These are phyloP conservation scores for Hygrophorus pudorinus DNA, from an alignment of 768 basidiomycete genomes.

Conservation along the genomic window DNA sequence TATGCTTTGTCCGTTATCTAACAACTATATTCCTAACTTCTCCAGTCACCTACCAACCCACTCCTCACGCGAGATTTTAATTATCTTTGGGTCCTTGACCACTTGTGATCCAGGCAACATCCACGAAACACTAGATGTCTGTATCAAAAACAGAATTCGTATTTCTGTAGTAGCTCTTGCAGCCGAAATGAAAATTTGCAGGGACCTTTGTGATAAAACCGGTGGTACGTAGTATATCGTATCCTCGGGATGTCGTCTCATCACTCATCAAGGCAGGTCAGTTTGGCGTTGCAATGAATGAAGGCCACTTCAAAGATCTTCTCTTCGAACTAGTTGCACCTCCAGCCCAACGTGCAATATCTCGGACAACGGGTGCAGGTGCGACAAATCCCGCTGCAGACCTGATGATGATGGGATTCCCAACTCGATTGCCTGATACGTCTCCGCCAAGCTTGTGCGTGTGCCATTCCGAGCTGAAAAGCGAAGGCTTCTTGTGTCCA, in stretches of 20 bases:
- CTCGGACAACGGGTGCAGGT: conserved; percentile 34
- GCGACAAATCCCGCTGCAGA: conserved; percentile 63
- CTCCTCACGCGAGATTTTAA: conserved; percentile 89
- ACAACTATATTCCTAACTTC: conserved; percentile 3
- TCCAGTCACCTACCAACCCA: conserved; percentile 92
- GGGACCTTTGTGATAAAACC: conserved; percentile 84
- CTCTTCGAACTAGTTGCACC: conserved; percentile 94
- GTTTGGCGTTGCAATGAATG: conserved; percentile 97
- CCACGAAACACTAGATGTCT: conserved; percentile 84
- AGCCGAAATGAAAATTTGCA: conserved; percentile 97
- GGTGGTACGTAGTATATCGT: conserved; percentile 51
- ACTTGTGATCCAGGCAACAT: conserved; percentile 97
- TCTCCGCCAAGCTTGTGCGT: conserved; percentile 81
- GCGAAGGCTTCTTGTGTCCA: conserved; percentile 91
- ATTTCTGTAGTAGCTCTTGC: conserved; percentile 91
- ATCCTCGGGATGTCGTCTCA: conserved; percentile 6
- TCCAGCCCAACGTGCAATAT: conserved; percentile 64
- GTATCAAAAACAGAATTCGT: conserved; percentile 75
- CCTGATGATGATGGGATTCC: conserved; percentile 99
- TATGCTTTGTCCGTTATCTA: conserved; percentile 20
- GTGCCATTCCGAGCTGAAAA: conserved; percentile 88
- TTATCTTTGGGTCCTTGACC: conserved; percentile 92
- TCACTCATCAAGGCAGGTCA: conserved; percentile 36
- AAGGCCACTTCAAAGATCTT: conserved; percentile 93
- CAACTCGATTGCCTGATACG: conserved; percentile 78